Conservation (phyloP, 805 yeast species). For the Cyberlindnera americana region DNA sequence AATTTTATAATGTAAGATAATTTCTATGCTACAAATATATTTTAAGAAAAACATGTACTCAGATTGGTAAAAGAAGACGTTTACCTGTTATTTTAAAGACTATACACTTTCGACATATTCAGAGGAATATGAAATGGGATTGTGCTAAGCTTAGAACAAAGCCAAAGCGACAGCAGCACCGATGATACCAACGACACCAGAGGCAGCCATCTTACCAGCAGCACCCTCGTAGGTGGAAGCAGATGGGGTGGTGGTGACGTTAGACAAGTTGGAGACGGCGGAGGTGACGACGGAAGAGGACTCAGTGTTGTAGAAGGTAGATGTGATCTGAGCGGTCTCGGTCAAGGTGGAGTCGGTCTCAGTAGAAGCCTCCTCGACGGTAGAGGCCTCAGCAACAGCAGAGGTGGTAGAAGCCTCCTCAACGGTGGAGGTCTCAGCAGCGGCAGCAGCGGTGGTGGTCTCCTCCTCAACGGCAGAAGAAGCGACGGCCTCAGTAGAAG, state of each 20-base stretch:
- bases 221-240: conserved; percentile 11
- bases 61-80: not conserved
- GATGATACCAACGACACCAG: conserved; percentile 9
- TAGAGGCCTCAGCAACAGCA: conserved; percentile 2
- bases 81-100: no score
- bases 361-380: conserved; percentile 4
- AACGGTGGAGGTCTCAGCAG: conserved; percentile 1
- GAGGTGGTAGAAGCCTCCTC: conserved; percentile 1
- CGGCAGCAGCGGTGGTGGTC: conserved; percentile 15
- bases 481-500: not conserved
- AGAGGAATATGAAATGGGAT: no score
- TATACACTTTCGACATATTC: no score
- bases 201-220: conserved; percentile 6
- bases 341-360: conserved; percentile 9
- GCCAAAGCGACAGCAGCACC: conserved; percentile 13
- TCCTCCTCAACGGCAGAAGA: not conserved
- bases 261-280: conserved; percentile 5
- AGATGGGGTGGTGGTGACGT: conserved; percentile 5
- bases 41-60: not conserved
- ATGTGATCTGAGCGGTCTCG: conserved; percentile 7
- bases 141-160: conserved; percentile 5
- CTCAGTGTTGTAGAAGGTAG: conserved; percentile 5
- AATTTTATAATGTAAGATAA: no score
- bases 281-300: not conserved
- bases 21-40: no score